Evolutionary conservation across 345 rosid genomes (phyloP).

Genomic region (Aquilaria yunnanensis): DNA sequence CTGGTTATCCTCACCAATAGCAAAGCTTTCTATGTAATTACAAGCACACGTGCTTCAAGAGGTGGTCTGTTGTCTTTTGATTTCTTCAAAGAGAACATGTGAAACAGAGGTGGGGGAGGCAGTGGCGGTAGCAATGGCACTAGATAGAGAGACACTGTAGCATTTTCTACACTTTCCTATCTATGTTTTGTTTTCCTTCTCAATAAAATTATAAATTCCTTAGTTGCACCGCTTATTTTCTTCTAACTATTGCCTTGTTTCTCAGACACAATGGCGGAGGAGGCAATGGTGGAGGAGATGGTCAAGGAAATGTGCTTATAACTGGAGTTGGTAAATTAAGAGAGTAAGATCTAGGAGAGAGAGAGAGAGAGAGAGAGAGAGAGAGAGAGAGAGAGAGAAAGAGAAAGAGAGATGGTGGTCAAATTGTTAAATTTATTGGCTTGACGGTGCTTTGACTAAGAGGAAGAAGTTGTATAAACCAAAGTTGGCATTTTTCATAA

Average conservation of each 20-base stretch:
- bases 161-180: conserved; percentile 78
- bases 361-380: no score
- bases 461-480: no score
- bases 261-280: conserved; percentile 12
- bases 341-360: no score
- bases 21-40: conserved; percentile 21
- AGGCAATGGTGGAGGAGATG: conserved; percentile 23
- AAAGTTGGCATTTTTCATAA: no score
- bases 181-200: conserved; percentile 56
- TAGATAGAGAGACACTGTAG: conserved; percentile 27
- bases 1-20: conserved; percentile 26
- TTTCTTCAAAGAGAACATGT: conserved; percentile 57
- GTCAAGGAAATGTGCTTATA: not conserved
- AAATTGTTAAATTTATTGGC: no score
- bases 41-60: conserved; percentile 21
- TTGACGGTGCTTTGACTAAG: no score
- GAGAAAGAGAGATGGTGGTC: no score
- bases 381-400: no score
- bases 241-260: conserved; percentile 33
- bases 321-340: not conserved
- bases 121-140: conserved; percentile 34
- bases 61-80: conserved; percentile 45
- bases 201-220: conserved; percentile 49
- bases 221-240: conserved; percentile 49
- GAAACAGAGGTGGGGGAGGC: conserved; percentile 49